Conservation (phyloP, 2,329 filamentous ascomycete species). For the Botryosphaeria dothidea region DNA sequence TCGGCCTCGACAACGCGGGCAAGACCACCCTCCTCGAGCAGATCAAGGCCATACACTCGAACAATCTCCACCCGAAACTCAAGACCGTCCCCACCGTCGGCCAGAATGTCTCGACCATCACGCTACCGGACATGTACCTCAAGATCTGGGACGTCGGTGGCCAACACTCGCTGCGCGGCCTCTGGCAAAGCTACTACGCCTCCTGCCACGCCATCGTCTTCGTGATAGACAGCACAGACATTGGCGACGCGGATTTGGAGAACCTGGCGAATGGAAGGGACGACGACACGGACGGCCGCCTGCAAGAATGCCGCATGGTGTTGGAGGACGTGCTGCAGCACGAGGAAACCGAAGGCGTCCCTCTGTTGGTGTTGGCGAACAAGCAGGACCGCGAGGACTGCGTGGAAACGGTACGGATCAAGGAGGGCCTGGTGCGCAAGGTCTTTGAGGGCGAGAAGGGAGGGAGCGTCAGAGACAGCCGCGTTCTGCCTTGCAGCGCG, state of each 20-base stretch:
- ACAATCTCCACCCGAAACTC: slow-evolving; percentile 64
- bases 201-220: slow-evolving; percentile 97
- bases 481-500: slow-evolving; percentile 90
- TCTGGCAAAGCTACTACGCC: slow-evolving; percentile 96
- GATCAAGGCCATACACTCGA: slow-evolving; percentile 83
- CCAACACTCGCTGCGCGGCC: slow-evolving; percentile 80
- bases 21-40: slow-evolving; percentile 98
- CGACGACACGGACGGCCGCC: slow-evolving; percentile 50
- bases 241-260: slow-evolving; percentile 77
- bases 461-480: slow-evolving; percentile 79
- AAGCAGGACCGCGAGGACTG: slow-evolving; percentile 98
- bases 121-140: slow-evolving; percentile 90
- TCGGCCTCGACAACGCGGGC: slow-evolving; percentile 96
- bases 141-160: slow-evolving; percentile 99
- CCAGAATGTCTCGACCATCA: slow-evolving; percentile 92
- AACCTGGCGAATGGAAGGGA: slow-evolving; percentile 37
- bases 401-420: slow-evolving; percentile 94
- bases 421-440: slow-evolving; percentile 92
- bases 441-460: slow-evolving; percentile 95
- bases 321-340: slow-evolving; percentile 88
- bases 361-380: slow-evolving; percentile 88
- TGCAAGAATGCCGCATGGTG: slow-evolving; percentile 87
- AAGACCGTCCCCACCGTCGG: slow-evolving; percentile 96
- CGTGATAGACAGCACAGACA: slow-evolving; percentile 92
- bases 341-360: slow-evolving; percentile 86